Conservation (phyloP, 2,329 filamentous ascomycete genomes). For the Beauveria sp. region DNA sequence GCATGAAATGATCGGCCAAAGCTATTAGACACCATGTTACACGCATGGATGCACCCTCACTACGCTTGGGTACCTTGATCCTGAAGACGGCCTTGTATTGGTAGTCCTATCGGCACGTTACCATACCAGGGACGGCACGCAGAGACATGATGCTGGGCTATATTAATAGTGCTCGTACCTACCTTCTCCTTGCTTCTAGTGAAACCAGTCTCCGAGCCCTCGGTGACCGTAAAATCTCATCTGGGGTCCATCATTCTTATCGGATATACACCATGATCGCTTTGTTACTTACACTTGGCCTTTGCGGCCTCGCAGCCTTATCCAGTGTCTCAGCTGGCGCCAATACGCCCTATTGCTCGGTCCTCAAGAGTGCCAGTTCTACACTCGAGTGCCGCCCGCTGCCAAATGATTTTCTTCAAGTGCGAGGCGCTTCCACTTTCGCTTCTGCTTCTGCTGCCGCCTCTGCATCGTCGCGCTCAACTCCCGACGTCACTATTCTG, state of each 20-base stretch:
- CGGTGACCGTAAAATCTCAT: not conserved
- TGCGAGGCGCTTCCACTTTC: not conserved
- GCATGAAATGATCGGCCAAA: not conserved
- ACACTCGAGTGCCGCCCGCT: not conserved
- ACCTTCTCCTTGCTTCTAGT: not conserved
- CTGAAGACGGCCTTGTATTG: not conserved
- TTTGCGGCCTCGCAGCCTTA: constrained; percentile 5
- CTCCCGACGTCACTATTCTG: constrained; percentile 23
- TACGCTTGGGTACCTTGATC: not conserved
- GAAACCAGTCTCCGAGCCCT: not conserved
- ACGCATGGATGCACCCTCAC: not conserved
- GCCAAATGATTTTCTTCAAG: not conserved
- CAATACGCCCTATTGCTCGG: constrained; percentile 6
- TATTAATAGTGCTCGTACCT: not conserved
- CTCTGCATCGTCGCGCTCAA: not conserved
- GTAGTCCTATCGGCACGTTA: not conserved
- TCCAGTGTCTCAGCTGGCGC: not conserved
- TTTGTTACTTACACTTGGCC: not conserved
- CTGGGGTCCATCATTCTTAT: not conserved
- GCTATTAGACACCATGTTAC: not conserved
- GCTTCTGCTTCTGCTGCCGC: not conserved
- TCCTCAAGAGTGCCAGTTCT: not conserved
- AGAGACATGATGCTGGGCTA: constrained; percentile 1
- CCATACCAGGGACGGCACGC: not conserved
- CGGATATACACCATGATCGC: constrained; percentile 4